These are phyloP conservation scores for Pichia manshurica DNA, from an alignment of 805 yeast species.

Conservation along the genomic window DNA sequence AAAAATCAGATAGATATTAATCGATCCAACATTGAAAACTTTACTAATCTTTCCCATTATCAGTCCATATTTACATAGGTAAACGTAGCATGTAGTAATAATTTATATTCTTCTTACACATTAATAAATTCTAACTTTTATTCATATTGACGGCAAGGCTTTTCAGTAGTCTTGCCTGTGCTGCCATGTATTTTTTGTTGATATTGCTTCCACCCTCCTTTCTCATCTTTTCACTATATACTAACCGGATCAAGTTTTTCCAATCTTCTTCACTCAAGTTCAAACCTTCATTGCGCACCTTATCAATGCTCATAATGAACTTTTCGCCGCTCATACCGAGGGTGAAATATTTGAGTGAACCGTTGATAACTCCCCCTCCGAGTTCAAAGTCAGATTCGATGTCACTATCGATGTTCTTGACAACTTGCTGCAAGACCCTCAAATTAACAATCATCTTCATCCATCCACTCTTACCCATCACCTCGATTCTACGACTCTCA, in stretches of 20 bases:
- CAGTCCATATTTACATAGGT: neutral
- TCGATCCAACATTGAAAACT: too few relatives aligned
- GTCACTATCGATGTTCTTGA: conserved; percentile 42
- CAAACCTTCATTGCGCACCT: conserved; percentile 5
- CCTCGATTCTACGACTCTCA: conserved; percentile 45
- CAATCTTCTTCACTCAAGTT: conserved; percentile 39
- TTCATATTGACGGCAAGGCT: neutral
- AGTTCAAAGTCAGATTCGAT: neutral
- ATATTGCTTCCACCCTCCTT: conserved; percentile 10
- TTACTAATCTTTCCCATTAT: neutral
- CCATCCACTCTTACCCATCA: conserved; percentile 54
- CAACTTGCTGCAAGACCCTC: conserved; percentile 61
- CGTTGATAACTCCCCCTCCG: conserved; percentile 7
- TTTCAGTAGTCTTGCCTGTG: conserved; percentile 11
- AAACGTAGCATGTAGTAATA: neutral
- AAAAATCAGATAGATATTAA: too few relatives aligned
- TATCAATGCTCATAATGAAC: conserved; percentile 6
- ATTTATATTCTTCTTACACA: neutral
- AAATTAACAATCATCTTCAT: conserved; percentile 55
- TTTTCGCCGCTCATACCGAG: conserved; percentile 22
- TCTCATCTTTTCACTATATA: conserved; percentile 37
- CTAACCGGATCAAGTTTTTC: conserved; percentile 47
- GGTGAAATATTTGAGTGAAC: conserved; percentile 52
- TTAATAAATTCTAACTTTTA: neutral
- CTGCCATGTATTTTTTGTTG: conserved; percentile 11